Conservation (phyloP, 2,329 filamentous ascomycete genomes). For the Rutstroemia sp. region DNA sequence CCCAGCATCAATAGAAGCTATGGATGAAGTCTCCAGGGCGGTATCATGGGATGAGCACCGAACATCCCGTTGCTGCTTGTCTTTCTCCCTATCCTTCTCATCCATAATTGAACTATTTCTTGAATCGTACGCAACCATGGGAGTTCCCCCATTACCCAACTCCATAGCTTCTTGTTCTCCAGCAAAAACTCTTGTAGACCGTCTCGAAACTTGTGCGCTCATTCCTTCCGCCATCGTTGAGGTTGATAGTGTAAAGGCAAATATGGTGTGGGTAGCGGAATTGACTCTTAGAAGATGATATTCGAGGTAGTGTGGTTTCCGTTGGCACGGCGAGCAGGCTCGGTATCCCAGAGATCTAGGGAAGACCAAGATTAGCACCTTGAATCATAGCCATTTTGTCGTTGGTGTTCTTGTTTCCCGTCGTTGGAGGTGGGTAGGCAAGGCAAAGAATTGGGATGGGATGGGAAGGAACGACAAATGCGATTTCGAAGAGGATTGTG, state of each 20-base stretch:
- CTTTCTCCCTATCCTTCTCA: slow-evolving; percentile 12
- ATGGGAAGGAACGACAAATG: neutral
- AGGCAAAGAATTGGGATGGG: neutral
- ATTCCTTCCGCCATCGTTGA: slow-evolving; percentile 11
- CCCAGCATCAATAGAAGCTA: slow-evolving; percentile 14
- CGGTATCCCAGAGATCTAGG: neutral
- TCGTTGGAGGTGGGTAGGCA: neutral
- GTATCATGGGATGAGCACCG: slow-evolving; percentile 7
- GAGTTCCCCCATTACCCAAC: neutral
- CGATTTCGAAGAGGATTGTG: neutral
- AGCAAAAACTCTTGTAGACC: slow-evolving; percentile 17
- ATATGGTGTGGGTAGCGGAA: no score
- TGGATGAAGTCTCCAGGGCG: neutral
- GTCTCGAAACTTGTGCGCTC: slow-evolving; percentile 15
- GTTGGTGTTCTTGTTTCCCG: neutral
- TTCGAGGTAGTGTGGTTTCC: neutral
- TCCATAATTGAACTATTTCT: slow-evolving; percentile 3
- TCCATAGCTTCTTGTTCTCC: slow-evolving; percentile 14
- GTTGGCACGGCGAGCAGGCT: neutral
- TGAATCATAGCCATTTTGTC: neutral
- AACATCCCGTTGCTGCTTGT: slow-evolving; percentile 1
- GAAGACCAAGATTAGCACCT: neutral
- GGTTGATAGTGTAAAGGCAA: neutral
- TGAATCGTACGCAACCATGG: slow-evolving; percentile 4
- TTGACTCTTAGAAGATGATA: neutral